These are phyloP conservation scores for Candida anglica DNA, from an alignment of 805 yeast genomes.

Conservation along the genomic window DNA sequence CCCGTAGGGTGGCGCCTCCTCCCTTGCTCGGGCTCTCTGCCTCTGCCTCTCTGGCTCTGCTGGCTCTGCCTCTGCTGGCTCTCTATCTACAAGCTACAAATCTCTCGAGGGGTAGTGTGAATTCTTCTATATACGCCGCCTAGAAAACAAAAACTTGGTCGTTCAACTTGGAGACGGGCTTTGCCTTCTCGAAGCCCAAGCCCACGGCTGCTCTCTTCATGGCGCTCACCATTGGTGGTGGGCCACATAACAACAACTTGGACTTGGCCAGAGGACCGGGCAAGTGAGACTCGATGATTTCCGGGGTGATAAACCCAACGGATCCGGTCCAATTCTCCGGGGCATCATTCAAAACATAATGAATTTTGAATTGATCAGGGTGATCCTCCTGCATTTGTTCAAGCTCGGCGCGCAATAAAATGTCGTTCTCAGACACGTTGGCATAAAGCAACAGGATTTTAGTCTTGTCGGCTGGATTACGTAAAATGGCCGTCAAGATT, in stretches of 20 bases:
- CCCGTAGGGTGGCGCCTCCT: too few species aligned
- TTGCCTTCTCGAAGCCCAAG: slow-evolving; percentile 79
- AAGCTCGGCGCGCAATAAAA: slow-evolving; percentile 74
- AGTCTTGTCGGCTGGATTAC: slow-evolving; percentile 76
- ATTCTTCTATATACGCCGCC: slow-evolving; percentile 6
- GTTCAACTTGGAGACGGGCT: slow-evolving; percentile 83
- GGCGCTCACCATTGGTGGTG: slow-evolving; percentile 87
- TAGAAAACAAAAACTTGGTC: slow-evolving; percentile 88
- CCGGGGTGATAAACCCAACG: slow-evolving; percentile 76
- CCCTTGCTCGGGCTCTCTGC: too few species aligned
- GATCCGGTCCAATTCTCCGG: slow-evolving; percentile 73
- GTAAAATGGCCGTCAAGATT: slow-evolving; percentile 75
- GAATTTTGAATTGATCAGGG: slow-evolving; percentile 58
- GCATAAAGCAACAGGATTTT: slow-evolving; percentile 75
- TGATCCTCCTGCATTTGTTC: slow-evolving; percentile 57
- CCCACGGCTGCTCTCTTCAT: slow-evolving; percentile 73
- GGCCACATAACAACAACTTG: slow-evolving; percentile 86
- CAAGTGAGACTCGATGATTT: slow-evolving; percentile 58
- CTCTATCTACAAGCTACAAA: too few species aligned
- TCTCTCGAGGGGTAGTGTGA: too few species aligned
- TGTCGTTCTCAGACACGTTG: slow-evolving; percentile 75
- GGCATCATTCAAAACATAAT: slow-evolving; percentile 73
- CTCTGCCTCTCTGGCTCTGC: too few species aligned
- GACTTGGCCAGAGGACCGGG: slow-evolving; percentile 59
- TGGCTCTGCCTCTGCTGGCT: too few species aligned